Evolutionary conservation across 2,329 filamentous ascomycete genomes (phyloP), one percentile per base, ranked within the genome.

Genomic region (Diaporthe citriasiana): DNA sequence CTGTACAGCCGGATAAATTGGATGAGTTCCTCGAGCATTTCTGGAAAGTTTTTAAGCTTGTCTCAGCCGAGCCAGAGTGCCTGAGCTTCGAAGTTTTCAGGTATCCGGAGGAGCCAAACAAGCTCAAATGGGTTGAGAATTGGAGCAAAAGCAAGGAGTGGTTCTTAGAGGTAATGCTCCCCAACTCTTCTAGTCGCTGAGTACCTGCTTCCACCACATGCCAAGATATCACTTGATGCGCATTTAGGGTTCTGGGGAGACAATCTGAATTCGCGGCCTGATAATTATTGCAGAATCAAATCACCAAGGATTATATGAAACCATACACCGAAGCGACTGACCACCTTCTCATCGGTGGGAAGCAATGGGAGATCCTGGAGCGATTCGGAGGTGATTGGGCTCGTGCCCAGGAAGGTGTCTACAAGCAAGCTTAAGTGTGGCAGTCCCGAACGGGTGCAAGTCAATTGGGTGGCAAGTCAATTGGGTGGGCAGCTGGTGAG

Each of bases 1-100:
- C 60, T 13, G 45, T 66, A 5, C 22, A 66, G 45, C 45, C 45
- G 22, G 60, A 10, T 13, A 66, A 66, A 19, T 17, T 66, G 30
- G 60, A 66, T 13, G 60, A 66, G 30, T 66, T 50, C 3, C 60
- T 51, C 10, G 60, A 17, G 1, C 19, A 66, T 10, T 66, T 66
- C 30, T 66, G 45, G 45, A 33, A 51, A 25, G 45, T 38, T 25
- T 38, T 66, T 13, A 51, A 51, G 2, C 12, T 51, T 15, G 60
- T 22, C 6, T 25, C 60, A 12, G 45, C 60, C 13, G 60, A 66
- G 60, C 60, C 60, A 38, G 60, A 66, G 45, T 66, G 60, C 60
- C 60, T 66, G 60, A 66, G 60, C 30, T 66, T 66, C 45, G 60
- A 66, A 6, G 8, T 66, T 13, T 66, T 66, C 60, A n/a, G 60